Evolutionary conservation across 805 yeast species (phyloP).

Genomic region (Candida ulmi): DNA sequence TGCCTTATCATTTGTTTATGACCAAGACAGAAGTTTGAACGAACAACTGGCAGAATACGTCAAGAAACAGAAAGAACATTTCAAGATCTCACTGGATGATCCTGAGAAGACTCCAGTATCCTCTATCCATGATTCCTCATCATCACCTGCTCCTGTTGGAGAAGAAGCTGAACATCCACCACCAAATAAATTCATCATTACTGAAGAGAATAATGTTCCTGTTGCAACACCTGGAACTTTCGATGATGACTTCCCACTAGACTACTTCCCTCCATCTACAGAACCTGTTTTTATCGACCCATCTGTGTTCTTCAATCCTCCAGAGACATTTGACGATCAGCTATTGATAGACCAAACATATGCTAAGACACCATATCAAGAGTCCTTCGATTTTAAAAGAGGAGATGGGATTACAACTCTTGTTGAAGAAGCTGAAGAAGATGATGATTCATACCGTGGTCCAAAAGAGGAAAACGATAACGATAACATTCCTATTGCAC

Average conservation of each 20-base stretch:
- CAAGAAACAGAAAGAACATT: conserved; percentile 20
- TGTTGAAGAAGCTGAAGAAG: no score
- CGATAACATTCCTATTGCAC: not conserved
- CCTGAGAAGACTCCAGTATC: not conserved
- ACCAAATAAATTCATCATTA: conserved; percentile 15
- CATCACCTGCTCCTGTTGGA: conserved; percentile 1
- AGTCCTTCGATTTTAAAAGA: conserved; percentile 11
- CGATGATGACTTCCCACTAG: conserved; percentile 64
- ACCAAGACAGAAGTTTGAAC: conserved; percentile 42
- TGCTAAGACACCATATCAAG: conserved; percentile 32
- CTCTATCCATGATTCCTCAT: not conserved
- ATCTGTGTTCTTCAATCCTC: conserved; percentile 29
- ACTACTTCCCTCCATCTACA: conserved; percentile 47
- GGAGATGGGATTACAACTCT: not conserved
- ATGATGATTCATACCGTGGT: not conserved
- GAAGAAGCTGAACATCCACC: no score
- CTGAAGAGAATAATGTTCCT: conserved; percentile 17
- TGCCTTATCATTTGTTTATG: conserved; percentile 68
- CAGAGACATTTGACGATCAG: conserved; percentile 34
- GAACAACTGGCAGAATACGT: conserved; percentile 47
- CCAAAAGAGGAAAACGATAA: conserved; percentile 3
- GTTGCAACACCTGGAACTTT: conserved; percentile 16
- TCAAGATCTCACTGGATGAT: not conserved
- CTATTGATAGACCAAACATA: conserved; percentile 47
- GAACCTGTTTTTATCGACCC: conserved; percentile 20